Percentiles rank a stretch among this genome's conserved stretches.
phyloP scores from a whole-genome alignment of 2,329 filamentous ascomycete species.

The Dendryphion nanum region DNA sequence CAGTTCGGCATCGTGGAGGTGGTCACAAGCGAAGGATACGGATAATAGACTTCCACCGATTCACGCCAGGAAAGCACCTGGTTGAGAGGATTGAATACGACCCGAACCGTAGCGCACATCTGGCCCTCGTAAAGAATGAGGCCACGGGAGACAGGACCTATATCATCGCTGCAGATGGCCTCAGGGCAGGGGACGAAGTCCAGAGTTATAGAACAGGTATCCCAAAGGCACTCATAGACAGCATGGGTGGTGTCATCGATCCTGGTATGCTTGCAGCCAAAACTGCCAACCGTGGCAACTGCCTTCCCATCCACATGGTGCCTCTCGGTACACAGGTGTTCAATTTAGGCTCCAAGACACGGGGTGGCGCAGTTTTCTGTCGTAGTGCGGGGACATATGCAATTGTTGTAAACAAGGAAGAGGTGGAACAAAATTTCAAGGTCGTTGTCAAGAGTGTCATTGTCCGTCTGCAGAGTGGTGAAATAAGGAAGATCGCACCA shows the following conservation, averaged over 20 bases:
- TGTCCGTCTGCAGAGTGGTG: slow-evolving; percentile 86
- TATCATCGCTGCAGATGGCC: slow-evolving; percentile 91
- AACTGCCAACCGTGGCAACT: slow-evolving; percentile 93
- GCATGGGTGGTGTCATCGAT: slow-evolving; percentile 91
- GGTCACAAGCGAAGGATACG: slow-evolving; percentile 90
- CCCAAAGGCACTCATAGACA: slow-evolving; percentile 78
- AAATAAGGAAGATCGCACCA: slow-evolving; percentile 83
- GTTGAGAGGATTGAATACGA: slow-evolving; percentile 97
- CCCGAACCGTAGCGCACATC: slow-evolving; percentile 87
- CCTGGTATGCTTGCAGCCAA: slow-evolving; percentile 93
- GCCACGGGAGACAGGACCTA: slow-evolving; percentile 77
- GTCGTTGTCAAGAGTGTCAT: slow-evolving; percentile 76
- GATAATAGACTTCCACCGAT: slow-evolving; percentile 83
- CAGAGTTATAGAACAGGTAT: slow-evolving; percentile 92
- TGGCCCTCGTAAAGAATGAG: slow-evolving; percentile 78
- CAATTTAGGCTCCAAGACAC: slow-evolving; percentile 75
- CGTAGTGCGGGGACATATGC: slow-evolving; percentile 92
- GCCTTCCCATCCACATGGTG: slow-evolving; percentile 91
- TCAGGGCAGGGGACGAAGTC: slow-evolving; percentile 86
- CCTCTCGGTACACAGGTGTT: slow-evolving; percentile 91
- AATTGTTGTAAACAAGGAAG: slow-evolving; percentile 84
- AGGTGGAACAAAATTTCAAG: slow-evolving; percentile 56
- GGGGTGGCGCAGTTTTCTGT: slow-evolving; percentile 82
- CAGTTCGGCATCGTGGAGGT: slow-evolving; percentile 87
- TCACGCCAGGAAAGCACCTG: slow-evolving; percentile 74